Base-by-base conservation (phyloP, 1,284 basidiomycete genomes). In the Naganishia sp. region DNA sequence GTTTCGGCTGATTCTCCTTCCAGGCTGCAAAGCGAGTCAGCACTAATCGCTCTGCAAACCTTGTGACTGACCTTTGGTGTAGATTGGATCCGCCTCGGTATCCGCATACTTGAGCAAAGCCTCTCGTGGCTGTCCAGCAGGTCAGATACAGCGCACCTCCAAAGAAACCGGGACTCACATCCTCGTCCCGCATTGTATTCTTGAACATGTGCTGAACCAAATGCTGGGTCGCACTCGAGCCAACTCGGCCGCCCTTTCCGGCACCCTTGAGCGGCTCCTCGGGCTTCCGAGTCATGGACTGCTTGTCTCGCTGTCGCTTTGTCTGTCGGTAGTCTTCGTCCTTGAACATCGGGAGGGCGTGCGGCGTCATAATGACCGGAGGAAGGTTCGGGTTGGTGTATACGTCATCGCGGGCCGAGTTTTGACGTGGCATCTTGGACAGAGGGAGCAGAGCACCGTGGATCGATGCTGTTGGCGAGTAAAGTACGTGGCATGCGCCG, bases 31-130 rank as follows among this genome's bases (percentile, higher is more conserved):
- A 50, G 28, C 16, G 28, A 25, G 36, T 25, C 36, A 25, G 55
- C 49, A 56, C 65, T 33, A 25, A n/a, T 11, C 71, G 82, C 80
- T 82, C 11, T 10, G 16, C 16, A 15, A 18, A 42, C 23, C 21
- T 56, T 57, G 6, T 9, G 11, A 82, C 88, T 83, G 80, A 88
- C 90, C 90, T 80, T 79, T 81, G 39, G 91, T 93, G 88, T 88
- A 93, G 72, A 86, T 84, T 55, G 89, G 89, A 75, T 94, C 86
- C 72, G 88, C 88, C 71, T 82, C 36, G 36, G 36, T 78, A 25
- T 88, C 82, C 23, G 94, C 95, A 74, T 95, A 98, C 80, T 89
- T 93, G 83, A 99, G 88, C 70, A 99, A 81, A 3, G 95, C 95
- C 81, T 97, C 94, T 70, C 95, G 88, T 39, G 95, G 95, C 90